phyloP scores from a whole-genome alignment of 139 green algal genomes.

The Chlorella sorokiniana region DNA sequence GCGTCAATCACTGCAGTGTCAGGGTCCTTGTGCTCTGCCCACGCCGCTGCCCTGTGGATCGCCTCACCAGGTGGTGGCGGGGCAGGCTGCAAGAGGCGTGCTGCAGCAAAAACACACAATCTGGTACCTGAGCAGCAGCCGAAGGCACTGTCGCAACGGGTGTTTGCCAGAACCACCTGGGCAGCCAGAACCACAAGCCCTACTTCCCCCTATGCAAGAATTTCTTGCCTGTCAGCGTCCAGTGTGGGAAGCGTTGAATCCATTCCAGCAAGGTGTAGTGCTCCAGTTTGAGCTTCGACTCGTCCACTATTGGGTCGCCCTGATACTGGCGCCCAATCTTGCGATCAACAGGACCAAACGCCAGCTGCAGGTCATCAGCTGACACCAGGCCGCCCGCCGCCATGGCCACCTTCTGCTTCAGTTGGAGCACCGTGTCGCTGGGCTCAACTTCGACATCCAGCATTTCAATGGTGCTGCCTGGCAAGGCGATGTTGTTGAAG shows the following conservation, averaged over 20 bases:
- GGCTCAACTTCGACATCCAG: conserved; percentile 21
- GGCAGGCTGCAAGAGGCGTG: conserved; percentile 30
- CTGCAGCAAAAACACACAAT: background rate
- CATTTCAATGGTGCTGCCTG: background rate
- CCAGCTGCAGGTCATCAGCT: conserved; percentile 46
- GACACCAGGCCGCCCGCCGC: conserved; percentile 36
- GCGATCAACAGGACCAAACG: conserved; percentile 49
- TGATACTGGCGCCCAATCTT: conserved; percentile 50
- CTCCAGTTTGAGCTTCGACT: conserved; percentile 35
- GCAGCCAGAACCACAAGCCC: no score
- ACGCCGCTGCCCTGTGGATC: conserved; percentile 22
- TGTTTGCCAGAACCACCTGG: no score
- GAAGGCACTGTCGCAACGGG: background rate
- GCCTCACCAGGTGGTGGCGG: conserved; percentile 46
- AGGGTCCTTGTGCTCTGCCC: conserved; percentile 56
- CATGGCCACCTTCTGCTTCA: conserved; percentile 44
- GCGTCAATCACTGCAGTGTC: conserved; percentile 61
- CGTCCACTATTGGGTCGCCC: conserved; percentile 51
- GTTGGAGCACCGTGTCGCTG: conserved; percentile 30
- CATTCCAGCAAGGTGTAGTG: conserved; percentile 48
- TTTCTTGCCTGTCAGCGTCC: conserved; percentile 33
- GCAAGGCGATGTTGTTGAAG: conserved; percentile 20
- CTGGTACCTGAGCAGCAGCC: background rate
- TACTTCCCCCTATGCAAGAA: background rate
- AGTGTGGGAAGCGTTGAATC: conserved; percentile 54